Base-by-base conservation (phyloP, 129 eudicot genomes). In the Flaveria bidentis region DNA sequence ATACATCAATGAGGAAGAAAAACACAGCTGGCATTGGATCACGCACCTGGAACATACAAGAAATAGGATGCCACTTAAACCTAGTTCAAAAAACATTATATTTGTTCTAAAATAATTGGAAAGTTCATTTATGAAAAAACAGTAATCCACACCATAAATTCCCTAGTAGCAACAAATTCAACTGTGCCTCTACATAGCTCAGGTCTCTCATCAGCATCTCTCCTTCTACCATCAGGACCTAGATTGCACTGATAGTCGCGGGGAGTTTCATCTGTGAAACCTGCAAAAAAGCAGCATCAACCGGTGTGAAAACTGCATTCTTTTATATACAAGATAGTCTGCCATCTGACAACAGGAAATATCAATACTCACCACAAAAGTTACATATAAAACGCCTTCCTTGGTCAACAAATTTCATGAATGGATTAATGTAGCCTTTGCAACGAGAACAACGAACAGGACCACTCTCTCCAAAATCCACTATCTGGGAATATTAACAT, bases 201-300 rank as follows among this genome's bases (percentile, higher is more conserved):
- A 78, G 98, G 96, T 76, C 98, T 91, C 84, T 94, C 98, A 83
- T 94, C 98, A 80, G 97, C 98, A 87, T 94, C 98, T 85, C 98
- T 91, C 23, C 98, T 96, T 76, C 98, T 89, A 51, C 98, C 98
- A 84, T 94, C 97, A n/a, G 97, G 97, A 45, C 96, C 98, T 61
- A 94, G 76, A 82, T 94, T 94, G 88, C 98, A 91, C 68, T 88
- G 98, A 76, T 94, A 94, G 55, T 94, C 98, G 72, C 96, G 97
- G n/a, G 98, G 98, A 52, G 98, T 94, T 79, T 89, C 98, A 88
- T 94, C 97, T 1, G 98, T 86, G 74, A 82, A 87, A 69, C 98
- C 98, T 94, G 92, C 78, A 81, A 83, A 74, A 86, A 9, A 46
- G 68, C 16, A 61, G 51, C 53, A 58, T 14, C 17, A 52, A 65